These are phyloP conservation scores for Leishmania aethiopica DNA, from an alignment of 208 protist species.

Conservation along the genomic window DNA sequence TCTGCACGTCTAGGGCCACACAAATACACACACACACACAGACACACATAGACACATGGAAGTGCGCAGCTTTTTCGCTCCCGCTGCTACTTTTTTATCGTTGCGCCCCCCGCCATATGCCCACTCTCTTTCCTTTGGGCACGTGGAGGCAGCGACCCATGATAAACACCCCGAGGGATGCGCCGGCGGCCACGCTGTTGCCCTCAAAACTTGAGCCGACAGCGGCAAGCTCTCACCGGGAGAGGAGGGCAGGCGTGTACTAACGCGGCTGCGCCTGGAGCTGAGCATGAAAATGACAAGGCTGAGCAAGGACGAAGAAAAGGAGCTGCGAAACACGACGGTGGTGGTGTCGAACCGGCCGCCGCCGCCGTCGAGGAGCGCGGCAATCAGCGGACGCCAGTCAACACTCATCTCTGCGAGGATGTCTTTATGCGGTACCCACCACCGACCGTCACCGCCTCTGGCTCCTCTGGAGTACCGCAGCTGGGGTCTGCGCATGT, in stretches of 20 bases:
- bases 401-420: constrained; percentile 24
- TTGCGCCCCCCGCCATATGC: constrained; percentile 1
- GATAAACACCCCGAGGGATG: not conserved
- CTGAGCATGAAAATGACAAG: constrained; percentile 7
- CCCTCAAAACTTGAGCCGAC: not conserved
- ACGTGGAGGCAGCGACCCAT: not conserved
- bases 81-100: not conserved
- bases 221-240: not conserved
- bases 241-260: not conserved
- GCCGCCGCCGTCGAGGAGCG: not conserved
- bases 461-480: constrained; percentile 6
- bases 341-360: constrained; percentile 14
- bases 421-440: constrained; percentile 23
- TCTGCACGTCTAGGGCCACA: not conserved
- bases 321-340: constrained; percentile 17
- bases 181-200: not conserved
- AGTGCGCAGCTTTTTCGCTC: not conserved
- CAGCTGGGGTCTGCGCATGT: not conserved
- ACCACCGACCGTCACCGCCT: not conserved
- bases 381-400: constrained; percentile 7
- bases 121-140: not conserved
- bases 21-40: not conserved
- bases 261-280: not conserved
- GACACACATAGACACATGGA: not conserved
- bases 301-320: constrained; percentile 7